These are phyloP conservation scores for Syncephalastrum racemosum DNA, from an alignment of 371 early-diverging fungal species.

Conservation along the genomic window DNA sequence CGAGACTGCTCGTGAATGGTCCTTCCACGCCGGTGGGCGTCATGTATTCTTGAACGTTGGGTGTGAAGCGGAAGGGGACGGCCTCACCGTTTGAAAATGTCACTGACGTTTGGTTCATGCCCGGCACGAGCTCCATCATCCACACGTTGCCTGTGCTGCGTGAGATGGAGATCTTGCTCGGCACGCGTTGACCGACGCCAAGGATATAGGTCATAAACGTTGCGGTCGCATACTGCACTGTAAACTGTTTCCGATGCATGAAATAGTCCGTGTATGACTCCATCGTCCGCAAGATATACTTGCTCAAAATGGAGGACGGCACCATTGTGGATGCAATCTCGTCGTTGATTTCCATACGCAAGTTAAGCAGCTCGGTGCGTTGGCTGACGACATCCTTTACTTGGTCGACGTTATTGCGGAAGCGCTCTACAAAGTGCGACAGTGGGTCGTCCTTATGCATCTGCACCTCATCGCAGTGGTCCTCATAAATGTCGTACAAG, in stretches of 20 bases:
- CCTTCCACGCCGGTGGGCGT: slow-evolving; percentile 93
- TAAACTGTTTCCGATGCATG: slow-evolving; percentile 92
- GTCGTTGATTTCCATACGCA: slow-evolving; percentile 81
- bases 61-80: slow-evolving; percentile 97
- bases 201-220: slow-evolving; percentile 91
- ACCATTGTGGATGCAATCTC: slow-evolving; percentile 77
- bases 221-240: slow-evolving; percentile 82
- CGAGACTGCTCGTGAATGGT: slow-evolving; percentile 75
- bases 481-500: slow-evolving; percentile 85
- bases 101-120: slow-evolving; percentile 37
- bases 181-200: slow-evolving; percentile 83
- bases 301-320: slow-evolving; percentile 79
- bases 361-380: slow-evolving; percentile 69
- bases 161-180: slow-evolving; percentile 89
- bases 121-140: slow-evolving; percentile 67
- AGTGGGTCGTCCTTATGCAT: slow-evolving; percentile 83
- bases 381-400: slow-evolving; percentile 29
- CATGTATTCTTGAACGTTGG: slow-evolving; percentile 93
- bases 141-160: slow-evolving; percentile 78
- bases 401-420: slow-evolving; percentile 45
- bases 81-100: slow-evolving; percentile 63
- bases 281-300: slow-evolving; percentile 72
- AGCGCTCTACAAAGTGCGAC: slow-evolving; percentile 68
- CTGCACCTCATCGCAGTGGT: slow-evolving; percentile 68
- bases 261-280: slow-evolving; percentile 85